Percentiles rank a stretch among this genome's conserved stretches.
Evolutionary conservation across 2,329 filamentous ascomycete species (phyloP).

Genomic region (Fonsecaea monophora): DNA sequence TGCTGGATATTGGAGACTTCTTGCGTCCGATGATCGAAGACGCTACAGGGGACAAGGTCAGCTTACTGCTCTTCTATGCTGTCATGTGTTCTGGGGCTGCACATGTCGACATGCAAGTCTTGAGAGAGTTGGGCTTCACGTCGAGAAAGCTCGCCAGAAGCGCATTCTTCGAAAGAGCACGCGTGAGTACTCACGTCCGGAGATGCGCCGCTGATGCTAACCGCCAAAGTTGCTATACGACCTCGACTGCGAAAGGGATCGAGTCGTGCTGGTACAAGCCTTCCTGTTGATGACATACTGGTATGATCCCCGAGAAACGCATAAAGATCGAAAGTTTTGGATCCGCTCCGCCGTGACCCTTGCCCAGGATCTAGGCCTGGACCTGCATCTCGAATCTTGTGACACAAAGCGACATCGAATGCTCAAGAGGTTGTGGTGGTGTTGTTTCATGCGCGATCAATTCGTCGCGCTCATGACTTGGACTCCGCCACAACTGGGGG

Average conservation of each 20-base stretch:
- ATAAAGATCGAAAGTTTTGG: slow-evolving; percentile 98
- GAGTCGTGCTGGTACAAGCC: slow-evolving; percentile 84
- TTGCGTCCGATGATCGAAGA: slow-evolving; percentile 63
- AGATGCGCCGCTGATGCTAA: slow-evolving; percentile 1
- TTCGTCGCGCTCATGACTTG: slow-evolving; percentile 92
- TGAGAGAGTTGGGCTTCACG: slow-evolving; percentile 68
- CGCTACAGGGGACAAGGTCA: slow-evolving; percentile 61
- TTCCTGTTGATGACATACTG: slow-evolving; percentile 93
- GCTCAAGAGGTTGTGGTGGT: slow-evolving; percentile 98
- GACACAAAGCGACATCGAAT: slow-evolving; percentile 74
- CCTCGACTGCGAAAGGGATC: slow-evolving; percentile 90
- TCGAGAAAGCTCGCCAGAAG: slow-evolving; percentile 43
- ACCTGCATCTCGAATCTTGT: slow-evolving; percentile 85
- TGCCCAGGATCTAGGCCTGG: slow-evolving; percentile 88
- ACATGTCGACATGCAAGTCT: slow-evolving; percentile 83
- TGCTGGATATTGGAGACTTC: slow-evolving; percentile 72
- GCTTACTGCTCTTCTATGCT: slow-evolving; percentile 86
- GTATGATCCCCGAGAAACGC: slow-evolving; percentile 94
- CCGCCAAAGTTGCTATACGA: slow-evolving; percentile 76
- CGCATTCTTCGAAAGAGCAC: slow-evolving; percentile 25
- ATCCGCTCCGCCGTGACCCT: slow-evolving; percentile 96
- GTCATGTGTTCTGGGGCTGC: slow-evolving; percentile 92
- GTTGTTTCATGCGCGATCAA: slow-evolving; percentile 91
- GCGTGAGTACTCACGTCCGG: slow-evolving; percentile 10
- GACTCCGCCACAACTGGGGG: slow-evolving; percentile 86